A percentile compares a stretch with the other conserved stretches of the same genome.
These are phyloP conservation scores for Dactylellina sp. DNA, from an alignment of 2,329 filamentous ascomycete species.

Conservation along the genomic window DNA sequence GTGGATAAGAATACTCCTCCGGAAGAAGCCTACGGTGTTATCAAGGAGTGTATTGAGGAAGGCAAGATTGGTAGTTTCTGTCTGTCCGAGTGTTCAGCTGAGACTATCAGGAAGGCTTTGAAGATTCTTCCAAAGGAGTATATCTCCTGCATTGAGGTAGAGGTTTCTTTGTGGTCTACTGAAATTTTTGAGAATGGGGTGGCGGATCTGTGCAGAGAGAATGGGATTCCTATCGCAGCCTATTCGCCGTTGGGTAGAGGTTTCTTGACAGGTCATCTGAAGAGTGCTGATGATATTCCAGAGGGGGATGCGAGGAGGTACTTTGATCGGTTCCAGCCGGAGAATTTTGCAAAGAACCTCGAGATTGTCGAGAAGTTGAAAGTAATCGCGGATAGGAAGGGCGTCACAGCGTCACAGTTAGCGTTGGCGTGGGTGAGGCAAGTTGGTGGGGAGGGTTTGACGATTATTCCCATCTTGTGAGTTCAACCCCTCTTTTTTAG, in stretches of 20 bases:
- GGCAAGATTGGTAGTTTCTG: conserved; percentile 69
- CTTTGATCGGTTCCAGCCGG: conserved; percentile 73
- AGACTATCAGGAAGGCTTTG: conserved; percentile 68
- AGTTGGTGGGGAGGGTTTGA: conserved; percentile 67
- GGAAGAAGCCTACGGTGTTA: conserved; percentile 65
- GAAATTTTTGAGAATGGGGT: conserved; percentile 69
- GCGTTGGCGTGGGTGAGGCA: conserved; percentile 74
- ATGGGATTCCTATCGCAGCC: conserved; percentile 76
- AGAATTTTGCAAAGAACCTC: conserved; percentile 73
- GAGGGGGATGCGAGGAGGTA: conserved; percentile 66
- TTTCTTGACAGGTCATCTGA: conserved; percentile 69
- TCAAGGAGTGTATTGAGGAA: conserved; percentile 68
- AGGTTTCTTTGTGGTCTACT: conserved; percentile 68
- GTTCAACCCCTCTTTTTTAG: conserved; percentile 62
- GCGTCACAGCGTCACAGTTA: conserved; percentile 72
- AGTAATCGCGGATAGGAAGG: conserved; percentile 71
- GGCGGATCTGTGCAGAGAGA: conserved; percentile 70
- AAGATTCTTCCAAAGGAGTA: conserved; percentile 52
- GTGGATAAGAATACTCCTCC: conserved; percentile 69
- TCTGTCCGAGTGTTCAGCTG: conserved; percentile 68
- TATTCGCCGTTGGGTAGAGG: conserved; percentile 77
- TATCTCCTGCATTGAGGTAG: conserved; percentile 66
- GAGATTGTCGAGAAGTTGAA: conserved; percentile 72
- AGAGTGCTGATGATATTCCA: conserved; percentile 69
- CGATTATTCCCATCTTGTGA: conserved; percentile 75